Evolutionary conservation across 257 asterid genomes (phyloP), one percentile per base, ranked within the genome.

Genomic region (Nicotiana noctiflora): DNA sequence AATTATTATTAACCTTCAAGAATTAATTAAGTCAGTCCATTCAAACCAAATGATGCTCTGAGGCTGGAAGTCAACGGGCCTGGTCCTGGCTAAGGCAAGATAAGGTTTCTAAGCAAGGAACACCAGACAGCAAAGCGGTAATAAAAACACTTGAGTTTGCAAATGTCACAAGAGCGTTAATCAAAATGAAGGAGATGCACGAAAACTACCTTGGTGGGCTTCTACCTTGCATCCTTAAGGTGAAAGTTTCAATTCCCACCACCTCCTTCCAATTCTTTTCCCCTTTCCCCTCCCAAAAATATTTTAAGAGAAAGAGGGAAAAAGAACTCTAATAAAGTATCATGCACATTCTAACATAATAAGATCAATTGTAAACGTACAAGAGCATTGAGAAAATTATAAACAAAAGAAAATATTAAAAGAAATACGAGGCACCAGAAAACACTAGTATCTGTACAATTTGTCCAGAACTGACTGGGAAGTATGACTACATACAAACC

Each of bases 121-220:
- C 62, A 56, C 62, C 23, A 56, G 23, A 56, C 23, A 56, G 25
- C 23, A 56, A 18, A 3, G 29, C 14, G 5, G 25, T 9, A 74
- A 74, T 49, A 74, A 49, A 70, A 23, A 49, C 79, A 74, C 15
- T 52, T 74, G 61, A 1, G 13, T 74, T 74, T 14, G 40, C 40
- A 49, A 74, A 49, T 74, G 61, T 49, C 23, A 49, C 23, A 74
- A 52, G 44, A 25, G 61, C 5, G 25, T 49, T 34, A 15, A 74
- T 74, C 79, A 74, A 74, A 49, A 74, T 74, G 79, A 49, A 25
- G 15, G 60, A 44, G 61, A 74, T 72, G 23, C 11, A 44, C 60
- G 23, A 49, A 25, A 23, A 8, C 10, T 25, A 8, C 44, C 25
- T 44, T 49, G 44, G 61, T 49, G 62, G 61, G 14, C 5, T 74